Conservation (phyloP, 164 flowering plant genomes). For the Saururus chinensis region DNA sequence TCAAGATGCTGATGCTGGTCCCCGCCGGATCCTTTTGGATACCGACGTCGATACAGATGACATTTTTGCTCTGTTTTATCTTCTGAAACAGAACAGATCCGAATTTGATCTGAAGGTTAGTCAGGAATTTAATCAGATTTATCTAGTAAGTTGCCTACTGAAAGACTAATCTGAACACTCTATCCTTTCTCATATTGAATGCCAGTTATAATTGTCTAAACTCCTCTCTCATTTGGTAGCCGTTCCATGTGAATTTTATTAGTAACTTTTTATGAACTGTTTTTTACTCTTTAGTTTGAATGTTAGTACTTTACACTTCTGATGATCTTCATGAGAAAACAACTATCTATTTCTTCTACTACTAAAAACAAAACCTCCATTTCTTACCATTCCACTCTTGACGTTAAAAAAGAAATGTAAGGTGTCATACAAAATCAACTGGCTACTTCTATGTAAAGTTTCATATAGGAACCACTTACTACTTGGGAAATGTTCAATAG, state of each 20-base stretch:
- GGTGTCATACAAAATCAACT: too few relatives aligned
- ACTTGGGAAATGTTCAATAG: too few relatives aligned
- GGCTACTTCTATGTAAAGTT: neutral
- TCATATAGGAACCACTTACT: too few relatives aligned
- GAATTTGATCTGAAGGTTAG: conserved; percentile 67
- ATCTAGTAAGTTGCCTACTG: too few relatives aligned
- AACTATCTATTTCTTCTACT: too few relatives aligned
- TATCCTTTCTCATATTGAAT: too few relatives aligned
- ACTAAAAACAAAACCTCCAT: too few relatives aligned
- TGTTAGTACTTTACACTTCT: neutral
- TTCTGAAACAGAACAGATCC: conserved; percentile 73
- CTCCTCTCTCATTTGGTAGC: neutral
- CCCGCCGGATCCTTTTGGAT: conserved; percentile 61
- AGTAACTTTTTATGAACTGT: neutral
- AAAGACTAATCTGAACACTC: too few relatives aligned
- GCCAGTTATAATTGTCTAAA: neutral
- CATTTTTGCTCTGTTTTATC: conserved; percentile 71
- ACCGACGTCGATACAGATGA: conserved; percentile 92
- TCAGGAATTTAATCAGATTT: too few relatives aligned
- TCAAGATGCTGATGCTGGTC: conserved; percentile 17
- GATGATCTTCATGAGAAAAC: too few relatives aligned
- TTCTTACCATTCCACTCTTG: too few relatives aligned
- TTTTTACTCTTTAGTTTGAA: neutral
- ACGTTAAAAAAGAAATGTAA: too few relatives aligned
- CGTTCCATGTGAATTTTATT: neutral